phyloP scores from a whole-genome alignment of 495 filamentous ascomycete species.

The Aspergillus funiculosus region DNA sequence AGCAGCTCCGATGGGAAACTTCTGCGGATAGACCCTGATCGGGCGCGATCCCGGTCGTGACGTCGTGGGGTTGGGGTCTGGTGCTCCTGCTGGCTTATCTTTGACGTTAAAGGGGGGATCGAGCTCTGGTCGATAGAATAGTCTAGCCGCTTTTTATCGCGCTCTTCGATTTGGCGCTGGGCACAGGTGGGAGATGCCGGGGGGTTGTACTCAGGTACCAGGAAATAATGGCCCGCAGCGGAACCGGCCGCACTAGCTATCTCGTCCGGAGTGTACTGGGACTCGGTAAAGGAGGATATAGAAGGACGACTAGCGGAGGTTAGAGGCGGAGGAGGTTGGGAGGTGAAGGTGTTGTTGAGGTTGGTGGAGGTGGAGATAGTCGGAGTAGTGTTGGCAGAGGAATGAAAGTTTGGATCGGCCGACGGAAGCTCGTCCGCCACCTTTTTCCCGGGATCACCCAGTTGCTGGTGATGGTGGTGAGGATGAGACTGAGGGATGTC shows the following conservation, averaged over 20 bases:
- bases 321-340: constrained; percentile 6
- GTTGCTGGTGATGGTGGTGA: neutral
- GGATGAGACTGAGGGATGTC: no score
- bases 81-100: neutral
- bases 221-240: constrained; percentile 8
- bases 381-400: neutral
- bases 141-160: neutral
- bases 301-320: constrained; percentile 10
- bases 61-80: neutral
- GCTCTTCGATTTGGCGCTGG: constrained; percentile 3
- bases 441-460: constrained; percentile 1
- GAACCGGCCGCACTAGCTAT: constrained; percentile 6
- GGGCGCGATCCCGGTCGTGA: constrained; percentile 9
- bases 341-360: constrained; percentile 1
- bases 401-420: constrained; percentile 11
- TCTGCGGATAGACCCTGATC: constrained; percentile 8
- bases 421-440: constrained; percentile 9
- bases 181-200: constrained; percentile 1
- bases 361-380: constrained; percentile 8
- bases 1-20: constrained; percentile 15
- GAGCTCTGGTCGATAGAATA: constrained; percentile 2
- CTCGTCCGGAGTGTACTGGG: constrained; percentile 13
- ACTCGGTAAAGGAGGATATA: constrained; percentile 10
- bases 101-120: neutral
- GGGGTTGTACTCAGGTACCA: constrained; percentile 7